A percentile compares a stretch with the other conserved stretches of the same genome.
Conservation (phyloP, 2,329 filamentous ascomycete genomes). For the Diplocarpon rosae region DNA sequence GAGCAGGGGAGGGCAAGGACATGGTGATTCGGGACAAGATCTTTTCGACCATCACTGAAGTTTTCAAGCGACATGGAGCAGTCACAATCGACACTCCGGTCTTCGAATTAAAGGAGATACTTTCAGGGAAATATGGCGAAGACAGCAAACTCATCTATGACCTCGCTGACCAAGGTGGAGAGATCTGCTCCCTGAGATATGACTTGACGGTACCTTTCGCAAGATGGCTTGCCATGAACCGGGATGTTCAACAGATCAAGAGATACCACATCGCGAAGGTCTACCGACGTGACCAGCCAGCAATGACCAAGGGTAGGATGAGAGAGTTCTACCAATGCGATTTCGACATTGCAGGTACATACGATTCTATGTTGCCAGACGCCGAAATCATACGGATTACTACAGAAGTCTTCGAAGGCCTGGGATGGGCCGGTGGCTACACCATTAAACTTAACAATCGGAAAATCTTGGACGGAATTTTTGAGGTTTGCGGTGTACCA, state of each 20-base stretch:
- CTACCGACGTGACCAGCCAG: constrained; percentile 69
- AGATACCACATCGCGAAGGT: constrained; percentile 94
- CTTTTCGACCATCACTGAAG: constrained; percentile 61
- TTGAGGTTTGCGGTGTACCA: constrained; percentile 83
- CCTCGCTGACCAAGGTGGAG: constrained; percentile 76
- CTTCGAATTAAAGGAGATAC: constrained; percentile 78
- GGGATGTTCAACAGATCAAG: constrained; percentile 69
- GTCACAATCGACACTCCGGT: constrained; percentile 72
- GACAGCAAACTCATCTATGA: constrained; percentile 90
- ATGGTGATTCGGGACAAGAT: constrained; percentile 75
- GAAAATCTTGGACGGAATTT: constrained; percentile 86
- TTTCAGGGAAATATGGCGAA: constrained; percentile 85
- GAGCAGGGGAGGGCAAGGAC: constrained; percentile 56
- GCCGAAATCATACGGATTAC: constrained; percentile 80
- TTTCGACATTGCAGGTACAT: constrained; percentile 83
- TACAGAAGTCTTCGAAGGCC: constrained; percentile 71
- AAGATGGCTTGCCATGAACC: constrained; percentile 85
- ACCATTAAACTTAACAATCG: constrained; percentile 94
- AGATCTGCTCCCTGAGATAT: constrained; percentile 75
- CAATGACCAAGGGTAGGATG: constrained; percentile 86
- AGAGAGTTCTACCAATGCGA: constrained; percentile 97
- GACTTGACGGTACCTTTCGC: constrained; percentile 86
- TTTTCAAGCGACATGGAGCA: constrained; percentile 77
- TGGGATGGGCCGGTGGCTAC: constrained; percentile 54
- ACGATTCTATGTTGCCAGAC: constrained; percentile 86